Percentiles rank a stretch among this genome's conserved stretches.
These are phyloP conservation scores for Acanthamoeba castellanii DNA, from an alignment of 208 protist genomes.

Conservation along the genomic window DNA sequence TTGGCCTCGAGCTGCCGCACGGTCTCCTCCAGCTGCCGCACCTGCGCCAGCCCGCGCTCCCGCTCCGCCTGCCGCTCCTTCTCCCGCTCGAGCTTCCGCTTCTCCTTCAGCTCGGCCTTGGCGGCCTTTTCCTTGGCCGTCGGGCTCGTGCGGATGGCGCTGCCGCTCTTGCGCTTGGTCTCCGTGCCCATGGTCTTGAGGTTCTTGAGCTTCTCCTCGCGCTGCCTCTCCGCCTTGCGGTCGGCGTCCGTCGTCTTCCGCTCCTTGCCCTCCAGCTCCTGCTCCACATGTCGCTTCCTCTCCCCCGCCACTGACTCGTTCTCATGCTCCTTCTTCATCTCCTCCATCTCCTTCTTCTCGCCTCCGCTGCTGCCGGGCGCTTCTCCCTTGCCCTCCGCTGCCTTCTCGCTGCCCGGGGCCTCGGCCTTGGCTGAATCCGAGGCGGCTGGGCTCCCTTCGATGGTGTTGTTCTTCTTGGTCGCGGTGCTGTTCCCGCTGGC, in stretches of 20 bases:
- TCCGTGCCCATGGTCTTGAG: slow-evolving; percentile 10
- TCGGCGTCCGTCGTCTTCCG: no score
- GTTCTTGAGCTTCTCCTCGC: slow-evolving; percentile 20
- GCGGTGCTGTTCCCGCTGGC: neutral
- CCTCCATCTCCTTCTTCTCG: neutral
- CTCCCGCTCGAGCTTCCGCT: neutral
- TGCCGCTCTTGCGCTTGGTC: neutral
- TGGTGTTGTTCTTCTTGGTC: neutral
- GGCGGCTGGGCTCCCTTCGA: neutral
- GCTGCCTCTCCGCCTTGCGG: no score
- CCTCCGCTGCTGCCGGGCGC: neutral
- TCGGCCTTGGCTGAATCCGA: neutral
- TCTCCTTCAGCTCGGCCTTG: neutral
- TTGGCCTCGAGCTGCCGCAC: neutral
- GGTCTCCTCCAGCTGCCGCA: neutral
- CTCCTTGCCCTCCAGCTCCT: neutral
- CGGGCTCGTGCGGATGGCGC: neutral
- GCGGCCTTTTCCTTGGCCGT: neutral
- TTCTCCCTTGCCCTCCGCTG: neutral
- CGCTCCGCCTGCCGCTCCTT: neutral
- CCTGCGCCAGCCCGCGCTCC: no score
- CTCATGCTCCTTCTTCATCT: neutral
- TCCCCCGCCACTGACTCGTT: neutral
- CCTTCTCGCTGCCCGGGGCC: neutral
- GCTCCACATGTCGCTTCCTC: neutral